Base-by-base conservation (phyloP, 805 yeast genomes). In the Saturnispora diversa region DNA sequence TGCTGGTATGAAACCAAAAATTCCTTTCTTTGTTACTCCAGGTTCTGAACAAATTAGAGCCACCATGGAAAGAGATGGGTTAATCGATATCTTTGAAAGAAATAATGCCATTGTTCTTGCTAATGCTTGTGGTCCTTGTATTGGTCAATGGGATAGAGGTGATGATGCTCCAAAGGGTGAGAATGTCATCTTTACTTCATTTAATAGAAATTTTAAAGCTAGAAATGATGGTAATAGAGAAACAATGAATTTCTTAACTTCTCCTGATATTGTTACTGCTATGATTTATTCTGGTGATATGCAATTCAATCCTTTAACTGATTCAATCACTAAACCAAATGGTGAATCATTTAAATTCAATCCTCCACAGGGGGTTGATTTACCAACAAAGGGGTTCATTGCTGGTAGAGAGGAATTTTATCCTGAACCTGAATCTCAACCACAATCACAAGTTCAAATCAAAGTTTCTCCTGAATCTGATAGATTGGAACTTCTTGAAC, bases 1-100 rank as follows among this genome's bases (percentile, higher is more conserved):
- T 44, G 94, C 79, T 59, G 98, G 97, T 48, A 73, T 90, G 58
- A 86, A 84, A 69, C 77, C 97, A 48, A 90, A 87, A 75, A 70
- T 94, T 47, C 77, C 87, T 55, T 90, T 79, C 74, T 84, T 90
- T 51, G 95, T 90, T 49, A 85, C 97, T 35, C 97, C 97, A 59
- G 97, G 97, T 67, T 85, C 96, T 44, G 97, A 90, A 72, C 97
- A 90, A 71, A 84, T 90, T 53, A 84, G 97, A 70, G 97, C 97
- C 50, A 90, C 97, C 50, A 90, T 90, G 63, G 96, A 82, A 62
- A 82, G 95, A 66, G 97, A 90, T 64, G 97, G 97, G 48, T 81
- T 84, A 64, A 77, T 90, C 53, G 71, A 81, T 53, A 82, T 92
- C 52, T 87, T 90, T 66, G 78, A 80, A 60, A 86, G 85, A 58